These are phyloP conservation scores for Candida tunisiensis DNA, from an alignment of 1,139 yeast genomes.

Conservation along the genomic window DNA sequence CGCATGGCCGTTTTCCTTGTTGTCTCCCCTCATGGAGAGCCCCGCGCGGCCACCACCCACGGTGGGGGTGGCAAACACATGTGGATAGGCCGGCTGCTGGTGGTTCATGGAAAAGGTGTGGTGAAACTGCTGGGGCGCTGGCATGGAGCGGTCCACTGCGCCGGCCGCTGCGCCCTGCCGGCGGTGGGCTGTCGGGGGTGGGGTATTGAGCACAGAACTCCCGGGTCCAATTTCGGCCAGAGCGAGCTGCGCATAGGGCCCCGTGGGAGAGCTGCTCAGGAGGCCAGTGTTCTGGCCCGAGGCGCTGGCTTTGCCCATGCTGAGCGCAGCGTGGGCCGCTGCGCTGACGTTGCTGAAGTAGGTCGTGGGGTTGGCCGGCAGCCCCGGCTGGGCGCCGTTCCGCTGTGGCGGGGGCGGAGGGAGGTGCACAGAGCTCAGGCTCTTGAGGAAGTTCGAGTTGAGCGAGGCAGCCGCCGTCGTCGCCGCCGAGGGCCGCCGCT, in stretches of 20 bases:
- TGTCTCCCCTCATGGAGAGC: too few species aligned
- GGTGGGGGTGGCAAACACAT: neutral
- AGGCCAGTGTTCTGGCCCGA: conserved; percentile 24
- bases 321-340: conserved; percentile 4
- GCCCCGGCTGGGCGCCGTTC: conserved; percentile 7
- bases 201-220: too few species aligned
- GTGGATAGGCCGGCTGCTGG: conserved; percentile 1
- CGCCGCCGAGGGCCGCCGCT: neutral
- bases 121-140: neutral
- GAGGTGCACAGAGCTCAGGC: conserved; percentile 25
- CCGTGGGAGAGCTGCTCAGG: neutral
- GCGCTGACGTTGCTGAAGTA: conserved; percentile 2
- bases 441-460: conserved; percentile 23
- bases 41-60: neutral
- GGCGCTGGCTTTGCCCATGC: conserved; percentile 3
- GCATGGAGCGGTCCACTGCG: conserved; percentile 1
- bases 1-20: too few species aligned
- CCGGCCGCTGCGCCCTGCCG: too few species aligned
- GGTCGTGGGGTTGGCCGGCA: conserved; percentile 9
- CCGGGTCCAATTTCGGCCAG: too few species aligned
- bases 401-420: conserved; percentile 27
- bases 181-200: too few species aligned
- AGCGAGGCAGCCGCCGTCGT: conserved; percentile 13
- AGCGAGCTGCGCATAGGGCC: too few species aligned
- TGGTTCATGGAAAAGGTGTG: too few species aligned